Evolutionary conservation across 2,329 filamentous ascomycete species (phyloP).

Genomic region (Ceratocystis eucalypticola): DNA sequence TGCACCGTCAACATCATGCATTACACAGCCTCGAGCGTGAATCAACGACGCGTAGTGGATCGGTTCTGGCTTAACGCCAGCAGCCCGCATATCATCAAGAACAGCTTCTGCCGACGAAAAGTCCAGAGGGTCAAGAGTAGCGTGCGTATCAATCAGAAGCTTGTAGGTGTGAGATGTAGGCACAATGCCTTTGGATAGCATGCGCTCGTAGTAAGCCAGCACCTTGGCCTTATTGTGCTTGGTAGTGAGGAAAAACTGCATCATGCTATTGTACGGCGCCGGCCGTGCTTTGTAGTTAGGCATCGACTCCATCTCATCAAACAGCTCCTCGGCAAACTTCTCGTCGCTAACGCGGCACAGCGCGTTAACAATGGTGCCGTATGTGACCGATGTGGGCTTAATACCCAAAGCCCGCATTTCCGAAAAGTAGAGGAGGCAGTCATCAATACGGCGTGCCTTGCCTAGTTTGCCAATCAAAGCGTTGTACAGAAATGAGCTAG

Average conservation of each 20-base stretch:
- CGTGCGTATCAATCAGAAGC: slow-evolving; percentile 87
- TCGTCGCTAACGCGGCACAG: slow-evolving; percentile 94
- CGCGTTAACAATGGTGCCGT: slow-evolving; percentile 95
- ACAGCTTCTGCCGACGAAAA: slow-evolving; percentile 79
- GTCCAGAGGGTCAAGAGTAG: slow-evolving; percentile 80
- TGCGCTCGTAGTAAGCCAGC: slow-evolving; percentile 84
- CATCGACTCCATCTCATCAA: slow-evolving; percentile 98
- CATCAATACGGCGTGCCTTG: slow-evolving; percentile 93
- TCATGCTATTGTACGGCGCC: slow-evolving; percentile 97
- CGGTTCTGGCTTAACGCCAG: slow-evolving; percentile 67
- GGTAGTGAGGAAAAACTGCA: slow-evolving; percentile 97
- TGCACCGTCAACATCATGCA: slow-evolving; percentile 80
- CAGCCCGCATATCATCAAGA: slow-evolving; percentile 59
- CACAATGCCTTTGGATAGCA: slow-evolving; percentile 73
- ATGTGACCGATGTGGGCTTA: slow-evolving; percentile 92
- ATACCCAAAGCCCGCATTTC: slow-evolving; percentile 92
- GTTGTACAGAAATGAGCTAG: slow-evolving; percentile 95
- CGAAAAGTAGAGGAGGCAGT: slow-evolving; percentile 94
- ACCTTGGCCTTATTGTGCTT: slow-evolving; percentile 95
- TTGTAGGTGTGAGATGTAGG: slow-evolving; percentile 97
- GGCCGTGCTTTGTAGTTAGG: slow-evolving; percentile 97
- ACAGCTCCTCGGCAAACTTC: slow-evolving; percentile 93
- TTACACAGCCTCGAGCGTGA: slow-evolving; percentile 85
- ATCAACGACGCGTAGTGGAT: slow-evolving; percentile 94
- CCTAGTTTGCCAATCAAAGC: slow-evolving; percentile 95